Percentiles rank a stretch among this genome's conserved stretches.
These are phyloP conservation scores for Candida chilensis DNA, from an alignment of 805 yeast genomes.

Conservation along the genomic window DNA sequence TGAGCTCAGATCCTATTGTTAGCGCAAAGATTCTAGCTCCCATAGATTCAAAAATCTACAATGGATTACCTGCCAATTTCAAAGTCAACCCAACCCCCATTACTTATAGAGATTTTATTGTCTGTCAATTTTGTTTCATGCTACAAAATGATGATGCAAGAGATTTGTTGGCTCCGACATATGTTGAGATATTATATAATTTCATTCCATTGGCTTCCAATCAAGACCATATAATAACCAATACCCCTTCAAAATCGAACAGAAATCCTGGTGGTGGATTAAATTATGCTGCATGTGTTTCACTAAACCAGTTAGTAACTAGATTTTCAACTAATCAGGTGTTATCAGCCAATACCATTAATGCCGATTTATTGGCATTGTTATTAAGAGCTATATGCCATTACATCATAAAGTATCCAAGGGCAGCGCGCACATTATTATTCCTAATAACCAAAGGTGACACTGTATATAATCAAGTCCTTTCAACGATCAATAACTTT, in stretches of 20 bases:
- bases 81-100: constrained; percentile 29
- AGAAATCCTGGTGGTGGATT: constrained; percentile 28
- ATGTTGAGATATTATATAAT: constrained; percentile 55
- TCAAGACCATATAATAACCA: constrained; percentile 1
- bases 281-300: constrained; percentile 40
- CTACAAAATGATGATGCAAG: constrained; percentile 19
- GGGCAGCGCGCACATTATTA: constrained; percentile 43
- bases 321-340: constrained; percentile 25
- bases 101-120: constrained; percentile 57
- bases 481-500: constrained; percentile 19
- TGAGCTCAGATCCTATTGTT: constrained; percentile 31
- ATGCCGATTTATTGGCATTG: constrained; percentile 50
- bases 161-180: constrained; percentile 29
- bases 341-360: constrained; percentile 25
- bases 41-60: constrained; percentile 32
- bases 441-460: constrained; percentile 37
- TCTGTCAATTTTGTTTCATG: constrained; percentile 40
- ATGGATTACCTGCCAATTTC: constrained; percentile 43
- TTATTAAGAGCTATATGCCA: constrained; percentile 48
- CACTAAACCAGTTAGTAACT: constrained; percentile 32
- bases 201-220: constrained; percentile 32
- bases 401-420: constrained; percentile 38
- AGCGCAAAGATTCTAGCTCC: constrained; percentile 32
- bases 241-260: constrained; percentile 14
- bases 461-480: constrained; percentile 22